A percentile compares a stretch with the other conserved stretches of the same genome.
These are phyloP conservation scores for Casuarina glauca DNA, from an alignment of 306 rosid species.

Conservation along the genomic window DNA sequence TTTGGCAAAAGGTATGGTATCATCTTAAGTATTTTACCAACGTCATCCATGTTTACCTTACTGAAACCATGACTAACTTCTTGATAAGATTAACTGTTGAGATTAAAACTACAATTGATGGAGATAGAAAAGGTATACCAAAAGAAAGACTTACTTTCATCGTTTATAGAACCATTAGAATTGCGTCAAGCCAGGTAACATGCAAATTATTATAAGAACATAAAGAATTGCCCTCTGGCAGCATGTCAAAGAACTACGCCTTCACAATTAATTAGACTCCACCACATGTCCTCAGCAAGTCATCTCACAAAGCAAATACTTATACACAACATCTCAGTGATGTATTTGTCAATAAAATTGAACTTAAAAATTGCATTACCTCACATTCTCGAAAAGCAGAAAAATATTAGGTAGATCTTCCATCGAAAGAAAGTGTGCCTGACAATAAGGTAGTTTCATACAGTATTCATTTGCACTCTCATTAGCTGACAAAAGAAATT, in stretches of 20 bases:
- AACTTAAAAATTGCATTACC: conserved; percentile 47
- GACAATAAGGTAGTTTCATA: conserved; percentile 29
- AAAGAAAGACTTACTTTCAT: conserved; percentile 8
- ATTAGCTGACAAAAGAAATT: too few species aligned
- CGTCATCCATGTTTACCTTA: conserved; percentile 3
- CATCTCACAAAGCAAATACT: neutral
- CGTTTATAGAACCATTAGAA: neutral
- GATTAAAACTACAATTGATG: neutral
- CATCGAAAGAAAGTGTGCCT: conserved; percentile 76
- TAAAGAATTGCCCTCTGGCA: neutral
- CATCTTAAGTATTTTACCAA: conserved; percentile 2
- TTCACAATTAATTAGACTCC: neutral
- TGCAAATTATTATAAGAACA: neutral
- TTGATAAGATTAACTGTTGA: neutral
- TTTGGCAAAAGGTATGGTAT: conserved; percentile 7
- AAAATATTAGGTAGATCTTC: conserved; percentile 94
- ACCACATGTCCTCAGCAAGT: neutral
- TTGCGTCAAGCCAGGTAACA: neutral
- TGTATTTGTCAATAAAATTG: conserved; percentile 6
- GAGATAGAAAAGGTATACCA: conserved; percentile 19
- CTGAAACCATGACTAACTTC: conserved; percentile 2
- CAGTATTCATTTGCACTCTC: conserved; percentile 1
- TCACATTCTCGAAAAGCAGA: conserved; percentile 64
- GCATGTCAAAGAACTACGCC: too few species aligned
- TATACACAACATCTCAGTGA: neutral